Conservation (phyloP, 1,284 basidiomycete species). For the Baeospora myosura region DNA sequence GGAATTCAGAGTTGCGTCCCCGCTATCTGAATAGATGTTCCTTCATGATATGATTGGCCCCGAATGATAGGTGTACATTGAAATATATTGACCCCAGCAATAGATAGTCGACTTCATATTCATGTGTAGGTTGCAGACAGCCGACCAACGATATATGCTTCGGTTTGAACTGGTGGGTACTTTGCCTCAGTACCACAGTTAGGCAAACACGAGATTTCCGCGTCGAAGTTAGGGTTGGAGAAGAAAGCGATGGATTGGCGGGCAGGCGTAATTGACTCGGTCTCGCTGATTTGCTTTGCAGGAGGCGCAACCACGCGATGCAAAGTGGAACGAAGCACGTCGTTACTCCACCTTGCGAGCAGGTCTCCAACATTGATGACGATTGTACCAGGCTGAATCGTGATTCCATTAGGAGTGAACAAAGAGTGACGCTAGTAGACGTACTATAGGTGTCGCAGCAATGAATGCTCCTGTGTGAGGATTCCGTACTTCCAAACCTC, state of each 20-base stretch:
- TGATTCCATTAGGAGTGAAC: conserved; percentile 12
- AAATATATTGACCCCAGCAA: no score
- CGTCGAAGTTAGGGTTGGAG: conserved; percentile 73
- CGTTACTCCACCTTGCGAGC: conserved; percentile 79
- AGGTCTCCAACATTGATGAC: conserved; percentile 83
- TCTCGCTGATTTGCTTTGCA: conserved; percentile 38
- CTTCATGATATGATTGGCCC: no score
- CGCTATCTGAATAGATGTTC: no score
- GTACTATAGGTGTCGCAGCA: conserved; percentile 69
- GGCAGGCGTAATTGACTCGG: conserved; percentile 49
- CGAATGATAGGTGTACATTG: no score
- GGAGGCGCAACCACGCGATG: conserved; percentile 77
- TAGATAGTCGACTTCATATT: no score
- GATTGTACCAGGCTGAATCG: conserved; percentile 73
- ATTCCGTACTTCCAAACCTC: conserved; percentile 78
- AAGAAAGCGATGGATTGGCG: conserved; percentile 85
- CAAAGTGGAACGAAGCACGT: conserved; percentile 70
- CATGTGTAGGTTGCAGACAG: conserved; percentile 50
- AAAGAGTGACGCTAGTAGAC: conserved; percentile 18
- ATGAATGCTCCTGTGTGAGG: conserved; percentile 66
- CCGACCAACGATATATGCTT: conserved; percentile 72
- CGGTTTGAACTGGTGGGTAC: conserved; percentile 64
- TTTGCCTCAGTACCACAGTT: conserved; percentile 56
- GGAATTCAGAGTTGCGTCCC: no score
- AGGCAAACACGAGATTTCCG: conserved; percentile 67